Percentiles rank a stretch among this genome's conserved stretches.
Conservation (phyloP, 2,329 filamentous ascomycete genomes). For the Colletotrichum scovillei region DNA sequence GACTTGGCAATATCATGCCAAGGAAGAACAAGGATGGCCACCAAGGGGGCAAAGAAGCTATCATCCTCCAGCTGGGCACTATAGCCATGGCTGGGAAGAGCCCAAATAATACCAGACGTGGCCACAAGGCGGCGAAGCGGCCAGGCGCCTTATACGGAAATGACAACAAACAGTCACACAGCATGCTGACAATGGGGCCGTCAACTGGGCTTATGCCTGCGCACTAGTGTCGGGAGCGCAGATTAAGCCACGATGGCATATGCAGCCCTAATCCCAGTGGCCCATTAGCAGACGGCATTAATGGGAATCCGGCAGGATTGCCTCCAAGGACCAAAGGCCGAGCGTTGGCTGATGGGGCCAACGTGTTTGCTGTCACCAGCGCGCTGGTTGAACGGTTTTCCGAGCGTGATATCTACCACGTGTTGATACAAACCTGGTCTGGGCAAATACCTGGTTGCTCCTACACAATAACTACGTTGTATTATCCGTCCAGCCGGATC, state of each 20-base stretch:
- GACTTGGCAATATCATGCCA: background rate
- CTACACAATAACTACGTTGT: background rate
- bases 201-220: slow-evolving; percentile 30
- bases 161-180: slow-evolving; percentile 11
- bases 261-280: slow-evolving; percentile 34
- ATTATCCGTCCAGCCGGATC: background rate
- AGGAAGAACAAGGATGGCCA: background rate
- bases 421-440: background rate
- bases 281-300: slow-evolving; percentile 21
- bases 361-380: background rate
- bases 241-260: slow-evolving; percentile 32
- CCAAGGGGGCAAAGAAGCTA: background rate
- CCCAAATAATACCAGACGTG: background rate
- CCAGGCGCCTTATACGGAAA: background rate
- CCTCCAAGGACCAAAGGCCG: slow-evolving; percentile 5
- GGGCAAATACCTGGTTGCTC: background rate
- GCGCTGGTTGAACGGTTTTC: background rate
- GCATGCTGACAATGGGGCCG: slow-evolving; percentile 14
- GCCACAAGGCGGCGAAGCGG: background rate
- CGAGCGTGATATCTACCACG: slow-evolving; percentile 1
- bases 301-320: slow-evolving; percentile 8
- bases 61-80: background rate
- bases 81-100: background rate
- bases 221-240: slow-evolving; percentile 28
- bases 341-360: slow-evolving; percentile 19